Evolutionary conservation across 345 rosid species (phyloP), one percentile per base, ranked within the genome.

Genomic region (Euphorbia lathyris): DNA sequence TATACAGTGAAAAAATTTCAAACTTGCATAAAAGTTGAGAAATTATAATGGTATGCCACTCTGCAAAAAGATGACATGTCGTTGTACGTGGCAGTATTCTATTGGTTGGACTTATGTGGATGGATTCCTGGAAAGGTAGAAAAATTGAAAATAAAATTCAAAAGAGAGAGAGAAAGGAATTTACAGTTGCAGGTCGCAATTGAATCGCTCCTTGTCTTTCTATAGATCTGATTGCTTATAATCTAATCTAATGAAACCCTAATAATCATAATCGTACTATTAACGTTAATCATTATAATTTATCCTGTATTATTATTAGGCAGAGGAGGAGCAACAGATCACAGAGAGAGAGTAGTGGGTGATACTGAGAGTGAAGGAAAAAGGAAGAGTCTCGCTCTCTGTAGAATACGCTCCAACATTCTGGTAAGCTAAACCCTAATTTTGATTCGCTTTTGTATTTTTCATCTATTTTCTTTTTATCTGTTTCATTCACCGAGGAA

Each of bases 191-290:
- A 23, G 16, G 4, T 55, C 11, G 80, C 80, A 2, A 55, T 70
- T 64, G 82, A 78, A 74, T 74, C 70, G 80, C 56, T 70, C 70
- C 61, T 34, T 70, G 30, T 63, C 10, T 8, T 3, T 16, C 3
- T 60, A 59, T 45, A 61, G 78, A 71, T 67, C 76, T 63, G 68
- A 57, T 19, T 20, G 13, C 36, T 27, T 7, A 34, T 19, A 47
- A 20, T 56, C 58, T 57, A 27, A 10, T 17, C 16, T 34, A 34
- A 34, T 34, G 4, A n/a, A 25, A 53, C 59, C 40, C 68, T 65
- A 65, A 25, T 8, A 60, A 2, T 16, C 16, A 12, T 13, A 12
- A 7, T 40, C 5, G 1, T 40, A 7, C 9, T 40, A 40, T 4
- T 40, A 40, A 12, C 9, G 9, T 1, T 40, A 40, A 12, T 45